Percentiles rank a stretch among this genome's conserved stretches.
phyloP scores from a whole-genome alignment of 371 early-diverging fungal genomes.

The Saksenaea oblongispora region DNA sequence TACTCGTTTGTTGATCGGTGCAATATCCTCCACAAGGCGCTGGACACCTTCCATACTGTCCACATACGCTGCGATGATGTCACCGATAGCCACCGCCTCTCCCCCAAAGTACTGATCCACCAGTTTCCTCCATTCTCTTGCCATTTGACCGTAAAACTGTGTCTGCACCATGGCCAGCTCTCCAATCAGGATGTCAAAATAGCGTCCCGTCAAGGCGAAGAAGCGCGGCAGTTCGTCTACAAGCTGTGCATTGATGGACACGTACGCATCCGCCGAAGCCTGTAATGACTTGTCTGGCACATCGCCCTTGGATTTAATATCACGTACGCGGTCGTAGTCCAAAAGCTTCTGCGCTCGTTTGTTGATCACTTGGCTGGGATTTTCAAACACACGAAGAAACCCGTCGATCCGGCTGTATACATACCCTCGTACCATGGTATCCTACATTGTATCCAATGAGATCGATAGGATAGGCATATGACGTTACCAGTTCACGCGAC shows the following conservation, averaged over 20 bases:
- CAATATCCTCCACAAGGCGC: constrained; percentile 10
- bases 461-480: no score
- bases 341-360: constrained; percentile 77
- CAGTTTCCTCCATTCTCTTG: constrained; percentile 36
- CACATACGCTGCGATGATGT: constrained; percentile 10
- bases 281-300: constrained; percentile 65
- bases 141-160: constrained; percentile 43
- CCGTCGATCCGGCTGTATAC: constrained; percentile 62
- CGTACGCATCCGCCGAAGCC: constrained; percentile 73
- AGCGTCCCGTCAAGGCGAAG: constrained; percentile 56
- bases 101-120: constrained; percentile 21
- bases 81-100: not conserved
- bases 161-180: constrained; percentile 66
- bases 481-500: constrained; percentile 40
- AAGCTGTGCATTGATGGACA: constrained; percentile 75
- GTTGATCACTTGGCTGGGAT: constrained; percentile 72
- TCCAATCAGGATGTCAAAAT: constrained; percentile 63
- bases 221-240: constrained; percentile 78
- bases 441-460: not conserved
- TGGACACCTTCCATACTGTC: constrained; percentile 14
- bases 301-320: constrained; percentile 62
- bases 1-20: constrained; percentile 13
- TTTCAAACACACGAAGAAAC: constrained; percentile 63
- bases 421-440: constrained; percentile 32
- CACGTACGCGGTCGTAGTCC: constrained; percentile 72